Conservation (phyloP, 2,329 filamentous ascomycete genomes). For the Cryphonectria japonica region DNA sequence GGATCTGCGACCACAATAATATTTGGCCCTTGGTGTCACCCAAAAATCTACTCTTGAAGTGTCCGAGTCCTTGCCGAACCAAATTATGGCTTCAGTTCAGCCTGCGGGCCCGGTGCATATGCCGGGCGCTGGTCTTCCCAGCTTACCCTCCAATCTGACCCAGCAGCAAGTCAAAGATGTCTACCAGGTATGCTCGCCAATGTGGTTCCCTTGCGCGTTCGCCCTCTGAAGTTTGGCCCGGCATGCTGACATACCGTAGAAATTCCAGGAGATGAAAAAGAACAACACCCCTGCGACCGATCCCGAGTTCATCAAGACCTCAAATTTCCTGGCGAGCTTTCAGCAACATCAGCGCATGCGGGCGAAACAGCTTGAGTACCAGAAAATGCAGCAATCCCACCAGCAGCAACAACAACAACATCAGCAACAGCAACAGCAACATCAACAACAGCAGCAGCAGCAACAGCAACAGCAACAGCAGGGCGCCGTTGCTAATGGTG, state of each 20-base stretch:
- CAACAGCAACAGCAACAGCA: conserved; percentile 44
- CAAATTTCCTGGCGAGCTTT: conserved; percentile 73
- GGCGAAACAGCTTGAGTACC: conserved; percentile 32
- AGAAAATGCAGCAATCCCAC: conserved; percentile 41
- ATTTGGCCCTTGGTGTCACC: conserved; percentile 28
- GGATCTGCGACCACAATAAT: conserved; percentile 46
- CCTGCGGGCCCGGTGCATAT: conserved; percentile 70
- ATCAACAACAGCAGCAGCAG: conserved; percentile 55
- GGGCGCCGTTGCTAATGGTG: conserved; percentile 56
- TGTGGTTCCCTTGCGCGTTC: neutral
- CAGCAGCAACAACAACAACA: conserved; percentile 35
- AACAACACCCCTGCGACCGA: conserved; percentile 79
- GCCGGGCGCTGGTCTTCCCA: conserved; percentile 53
- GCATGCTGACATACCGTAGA: conserved; percentile 59
- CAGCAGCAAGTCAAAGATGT: conserved; percentile 79
- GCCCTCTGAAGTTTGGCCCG: neutral
- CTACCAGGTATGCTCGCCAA: conserved; percentile 57
- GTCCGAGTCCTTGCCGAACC: conserved; percentile 19
- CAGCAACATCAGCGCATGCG: conserved; percentile 42
- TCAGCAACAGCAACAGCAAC: conserved; percentile 36
- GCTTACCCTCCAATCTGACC: conserved; percentile 68
- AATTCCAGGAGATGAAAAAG: conserved; percentile 87
- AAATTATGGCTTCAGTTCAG: conserved; percentile 81
- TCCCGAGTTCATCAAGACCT: conserved; percentile 84
- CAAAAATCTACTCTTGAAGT: conserved; percentile 33